Evolutionary conservation across 2,329 filamentous ascomycete genomes (phyloP).

Genomic region (Pseudogymnoascus sp.): DNA sequence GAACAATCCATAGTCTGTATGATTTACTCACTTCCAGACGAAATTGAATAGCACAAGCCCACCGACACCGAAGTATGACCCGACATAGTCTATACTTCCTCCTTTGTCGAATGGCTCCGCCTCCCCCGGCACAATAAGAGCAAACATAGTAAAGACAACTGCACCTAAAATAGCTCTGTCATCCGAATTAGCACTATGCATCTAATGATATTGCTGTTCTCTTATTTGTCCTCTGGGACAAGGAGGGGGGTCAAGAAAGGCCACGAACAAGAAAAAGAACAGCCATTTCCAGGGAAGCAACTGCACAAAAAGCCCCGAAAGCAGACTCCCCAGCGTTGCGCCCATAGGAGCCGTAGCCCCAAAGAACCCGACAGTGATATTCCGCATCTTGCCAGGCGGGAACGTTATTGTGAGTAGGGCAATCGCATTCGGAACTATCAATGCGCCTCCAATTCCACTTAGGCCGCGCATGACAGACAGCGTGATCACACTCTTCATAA

Average conservation of each 20-base stretch:
- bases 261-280: neutral
- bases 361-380: constrained; percentile 39
- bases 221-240: neutral
- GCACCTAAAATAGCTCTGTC: constrained; percentile 9
- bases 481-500: constrained; percentile 34
- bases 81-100: neutral
- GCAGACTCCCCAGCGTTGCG: constrained; percentile 34
- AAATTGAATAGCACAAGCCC: neutral
- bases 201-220: neutral
- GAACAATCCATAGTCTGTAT: neutral
- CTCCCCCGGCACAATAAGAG: constrained; percentile 10
- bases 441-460: constrained; percentile 41
- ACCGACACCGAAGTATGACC: neutral
- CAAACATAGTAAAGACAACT: constrained; percentile 3
- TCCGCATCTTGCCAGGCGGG: constrained; percentile 37
- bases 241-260: neutral
- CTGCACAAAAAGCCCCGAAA: constrained; percentile 33
- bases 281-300: constrained; percentile 33
- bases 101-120: neutral
- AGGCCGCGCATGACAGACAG: constrained; percentile 39
- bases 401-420: constrained; percentile 41
- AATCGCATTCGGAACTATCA: constrained; percentile 45
- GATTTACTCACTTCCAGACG: neutral
- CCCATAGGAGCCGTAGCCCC: constrained; percentile 40
- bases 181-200: neutral